phyloP scores from a whole-genome alignment of 108 stramenopile genomes.

The Mediolabrus comicus region DNA sequence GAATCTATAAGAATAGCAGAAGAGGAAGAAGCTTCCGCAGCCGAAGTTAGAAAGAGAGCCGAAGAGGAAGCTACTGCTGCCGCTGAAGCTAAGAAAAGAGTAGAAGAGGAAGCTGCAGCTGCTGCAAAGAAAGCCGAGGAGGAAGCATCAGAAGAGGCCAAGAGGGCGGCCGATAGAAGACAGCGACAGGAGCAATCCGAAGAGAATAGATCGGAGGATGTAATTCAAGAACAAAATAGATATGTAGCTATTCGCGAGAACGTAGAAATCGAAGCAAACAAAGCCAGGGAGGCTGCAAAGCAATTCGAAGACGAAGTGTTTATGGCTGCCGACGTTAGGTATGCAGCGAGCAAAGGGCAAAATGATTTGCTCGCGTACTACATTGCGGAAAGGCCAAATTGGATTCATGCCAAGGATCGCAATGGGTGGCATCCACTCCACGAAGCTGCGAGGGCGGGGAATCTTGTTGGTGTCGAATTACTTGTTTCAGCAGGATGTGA shows the following conservation, averaged over 20 bases:
- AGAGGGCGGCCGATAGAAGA: neutral
- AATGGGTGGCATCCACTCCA: slow-evolving; percentile 50
- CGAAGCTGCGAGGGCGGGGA: slow-evolving; percentile 47
- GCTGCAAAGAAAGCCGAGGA: neutral
- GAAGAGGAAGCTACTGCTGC: slow-evolving; percentile 14
- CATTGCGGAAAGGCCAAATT: slow-evolving; percentile 13
- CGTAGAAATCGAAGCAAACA: neutral
- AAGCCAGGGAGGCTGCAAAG: slow-evolving; percentile 12
- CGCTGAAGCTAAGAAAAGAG: neutral
- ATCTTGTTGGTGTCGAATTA: slow-evolving; percentile 34
- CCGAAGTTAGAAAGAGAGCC: neutral
- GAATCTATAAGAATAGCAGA: neutral
- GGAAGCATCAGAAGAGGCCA: neutral
- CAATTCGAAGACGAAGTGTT: slow-evolving; percentile 10
- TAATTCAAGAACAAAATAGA: neutral
- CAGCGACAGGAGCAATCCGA: neutral
- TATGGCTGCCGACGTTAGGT: slow-evolving; percentile 18
- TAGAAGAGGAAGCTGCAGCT: neutral
- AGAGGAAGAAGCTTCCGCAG: neutral
- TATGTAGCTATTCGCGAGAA: neutral
- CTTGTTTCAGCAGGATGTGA: slow-evolving; percentile 31
- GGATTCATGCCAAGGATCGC: slow-evolving; percentile 31
- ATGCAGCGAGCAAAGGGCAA: slow-evolving; percentile 14
- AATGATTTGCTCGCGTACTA: slow-evolving; percentile 34
- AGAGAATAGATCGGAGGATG: no score